Evolutionary conservation across 495 filamentous ascomycete genomes (phyloP), one percentile per base, ranked within the genome.

Genomic region (Bryoglossum gracile): DNA sequence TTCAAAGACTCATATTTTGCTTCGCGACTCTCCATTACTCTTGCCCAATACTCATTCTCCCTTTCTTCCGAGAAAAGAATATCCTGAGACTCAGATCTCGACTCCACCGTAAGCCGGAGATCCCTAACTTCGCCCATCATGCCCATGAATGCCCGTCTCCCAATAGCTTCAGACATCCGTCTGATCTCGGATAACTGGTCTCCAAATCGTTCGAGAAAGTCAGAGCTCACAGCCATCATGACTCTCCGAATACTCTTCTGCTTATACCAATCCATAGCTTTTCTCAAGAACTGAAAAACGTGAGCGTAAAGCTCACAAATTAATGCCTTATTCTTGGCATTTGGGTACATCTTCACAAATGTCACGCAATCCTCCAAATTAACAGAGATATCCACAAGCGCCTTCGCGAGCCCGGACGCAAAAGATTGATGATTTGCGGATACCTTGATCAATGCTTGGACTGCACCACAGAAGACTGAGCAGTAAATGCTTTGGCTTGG

Each of bases 241-340:
- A 40, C 25, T 14, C 32, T 39, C 16, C 14, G 10, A 16, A 28
- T 8, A n/a, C 46, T 49, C 46, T 49, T 49, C 4, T 13, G 16
- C 17, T 40, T 14, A 41, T 26, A 49, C 46, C 43, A 46, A 6
- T 37, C 13, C 28, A 49, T 49, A 2, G 46, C 25, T 10, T 41
- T 16, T n/a, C 35, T 23, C 21, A 49, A 24, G 37, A 49, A 49
- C 8, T 41, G 11, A 23, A 49, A 49, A 21, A 49, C 36, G 10
- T 39, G 14, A 3, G 25, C 34, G 19, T 49, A 49, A 18, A 49
- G 46, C 14, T 41, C 26, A 8, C 24, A 16, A 10, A 49, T 33
- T 3, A 28, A 8, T 10, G 25, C 33, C 36, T 41, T 39, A 4
- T 40, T 49, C 8, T 49, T 35, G 9, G 34, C 14, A 17, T 19